Conservation (phyloP, 371 early-diverging fungal species). For the Globomyces sp. region DNA sequence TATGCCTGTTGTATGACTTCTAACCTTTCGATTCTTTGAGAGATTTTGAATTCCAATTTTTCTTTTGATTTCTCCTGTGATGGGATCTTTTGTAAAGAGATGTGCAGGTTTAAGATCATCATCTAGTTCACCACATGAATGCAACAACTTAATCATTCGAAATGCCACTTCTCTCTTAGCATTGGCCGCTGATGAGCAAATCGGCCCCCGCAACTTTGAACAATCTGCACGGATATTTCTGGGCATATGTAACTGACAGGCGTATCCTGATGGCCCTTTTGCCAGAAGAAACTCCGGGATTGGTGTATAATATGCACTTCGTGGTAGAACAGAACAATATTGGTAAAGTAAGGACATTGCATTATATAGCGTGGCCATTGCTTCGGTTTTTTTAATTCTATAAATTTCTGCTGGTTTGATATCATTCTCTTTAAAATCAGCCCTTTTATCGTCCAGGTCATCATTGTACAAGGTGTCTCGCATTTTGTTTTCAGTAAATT, state of each 20-base stretch:
- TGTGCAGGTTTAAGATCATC: constrained; percentile 62
- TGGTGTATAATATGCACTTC: constrained; percentile 47
- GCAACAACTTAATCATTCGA: constrained; percentile 65
- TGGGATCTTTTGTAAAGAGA: constrained; percentile 48
- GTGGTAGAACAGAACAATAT: constrained; percentile 64
- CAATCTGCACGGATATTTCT: neutral
- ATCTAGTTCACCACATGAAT: constrained; percentile 64
- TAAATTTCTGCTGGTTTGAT: constrained; percentile 33
- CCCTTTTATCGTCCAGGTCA: constrained; percentile 15
- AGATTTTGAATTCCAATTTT: neutral
- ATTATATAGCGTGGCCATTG: constrained; percentile 61
- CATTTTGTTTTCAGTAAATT: constrained; percentile 54
- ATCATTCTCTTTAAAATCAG: neutral
- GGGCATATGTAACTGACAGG: constrained; percentile 6
- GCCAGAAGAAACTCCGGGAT: constrained; percentile 7
- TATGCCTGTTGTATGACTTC: constrained; percentile 3
- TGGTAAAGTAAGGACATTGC: constrained; percentile 60
- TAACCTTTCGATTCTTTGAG: neutral
- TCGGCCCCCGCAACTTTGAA: constrained; percentile 14
- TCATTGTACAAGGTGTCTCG: constrained; percentile 18
- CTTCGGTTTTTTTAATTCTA: constrained; percentile 58
- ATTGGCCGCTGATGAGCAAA: constrained; percentile 47
- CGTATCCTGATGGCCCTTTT: constrained; percentile 5
- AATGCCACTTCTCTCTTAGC: constrained; percentile 76
- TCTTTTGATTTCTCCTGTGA: constrained; percentile 20